Base-by-base conservation (phyloP, 176 grass and related monocot genomes). In the Themeda triandra region DNA sequence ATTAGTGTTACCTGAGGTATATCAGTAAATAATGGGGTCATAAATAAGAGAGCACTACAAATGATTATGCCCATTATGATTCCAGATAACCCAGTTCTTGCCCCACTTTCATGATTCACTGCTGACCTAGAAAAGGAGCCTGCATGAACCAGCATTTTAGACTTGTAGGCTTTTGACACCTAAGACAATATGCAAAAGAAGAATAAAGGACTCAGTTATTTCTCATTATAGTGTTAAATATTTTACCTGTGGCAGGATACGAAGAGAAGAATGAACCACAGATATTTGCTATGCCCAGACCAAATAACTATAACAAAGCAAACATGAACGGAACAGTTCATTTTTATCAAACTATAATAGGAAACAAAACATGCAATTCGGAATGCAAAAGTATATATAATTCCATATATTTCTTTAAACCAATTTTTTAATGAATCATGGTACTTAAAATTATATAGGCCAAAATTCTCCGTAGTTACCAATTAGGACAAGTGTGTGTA, bases 121-220 rank as follows among this genome's bases (percentile, higher is more conserved):
- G 93, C 96, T 83, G 96, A 95, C 75, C 96, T 95, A 59, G 93
- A 98, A 98, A 98, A 98, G 56, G 96, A 98, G 53, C 96, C 93
- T 98, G 77, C 64, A 89, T 42, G 36, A 72, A 95, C 48, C 30
- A 28, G 31, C 13, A 71, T 76, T 65, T 70, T 85, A 86, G 51
- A 36, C 76, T 82, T 54, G 2, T 19, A 81, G 84, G 40, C 10
- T 71, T 78, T 60, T 6, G 4, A 10, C 48, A 70, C 46, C 32
- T 77, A 78, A 48, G 35, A 36, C 33, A 44, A 69, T 79, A 79
- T 71, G 76, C 9, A 51, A 41, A 28, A 53, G 28, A 79, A 54
- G 8, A 79, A 70, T 17, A 80, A 28, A 83, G 31, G 73, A 86
- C 44, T 37, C 29, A 46, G 4, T 28, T 54, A 63, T 75, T 63